Evolutionary conservation across 2,329 filamentous ascomycete species (phyloP).

Genomic region (Fusarium camptoceras): DNA sequence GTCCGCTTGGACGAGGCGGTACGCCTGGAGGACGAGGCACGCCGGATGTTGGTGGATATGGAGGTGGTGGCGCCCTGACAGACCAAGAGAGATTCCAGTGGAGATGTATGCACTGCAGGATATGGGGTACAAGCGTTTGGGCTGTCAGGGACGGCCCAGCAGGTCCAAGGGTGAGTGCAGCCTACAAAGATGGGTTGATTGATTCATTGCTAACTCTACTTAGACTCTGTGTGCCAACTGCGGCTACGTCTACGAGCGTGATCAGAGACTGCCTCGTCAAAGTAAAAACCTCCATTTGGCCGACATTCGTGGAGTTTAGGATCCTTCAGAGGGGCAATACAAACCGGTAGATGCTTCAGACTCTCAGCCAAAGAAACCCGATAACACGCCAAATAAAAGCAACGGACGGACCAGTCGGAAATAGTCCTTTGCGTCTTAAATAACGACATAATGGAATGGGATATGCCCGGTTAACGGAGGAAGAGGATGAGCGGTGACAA

Average conservation of each 20-base stretch:
- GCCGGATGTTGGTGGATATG: slow-evolving; percentile 81
- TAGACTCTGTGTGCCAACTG: slow-evolving; percentile 94
- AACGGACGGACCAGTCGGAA: slow-evolving; percentile 7
- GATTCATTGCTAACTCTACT: slow-evolving; percentile 23
- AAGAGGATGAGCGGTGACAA: slow-evolving; percentile 7
- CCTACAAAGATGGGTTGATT: background rate
- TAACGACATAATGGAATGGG: slow-evolving; percentile 9
- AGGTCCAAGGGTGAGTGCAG: slow-evolving; percentile 77
- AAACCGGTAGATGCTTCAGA: slow-evolving; percentile 31
- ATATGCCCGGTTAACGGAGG: slow-evolving; percentile 16
- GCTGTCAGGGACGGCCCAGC: slow-evolving; percentile 91
- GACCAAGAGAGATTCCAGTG: slow-evolving; percentile 85
- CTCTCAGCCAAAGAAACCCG: slow-evolving; percentile 2
- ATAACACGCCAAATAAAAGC: slow-evolving; percentile 23
- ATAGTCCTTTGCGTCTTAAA: background rate
- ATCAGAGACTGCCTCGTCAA: slow-evolving; percentile 77
- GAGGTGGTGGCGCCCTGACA: slow-evolving; percentile 74
- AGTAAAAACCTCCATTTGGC: slow-evolving; percentile 56
- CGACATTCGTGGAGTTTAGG: slow-evolving; percentile 50
- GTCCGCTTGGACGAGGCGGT: slow-evolving; percentile 74
- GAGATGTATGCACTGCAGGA: slow-evolving; percentile 87
- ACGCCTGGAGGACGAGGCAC: slow-evolving; percentile 81
- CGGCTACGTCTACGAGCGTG: slow-evolving; percentile 87
- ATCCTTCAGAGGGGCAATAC: slow-evolving; percentile 34
- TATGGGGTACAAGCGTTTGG: slow-evolving; percentile 94